Conservation (phyloP, 2,329 filamentous ascomycete genomes). For the Xylariaceae sp. region DNA sequence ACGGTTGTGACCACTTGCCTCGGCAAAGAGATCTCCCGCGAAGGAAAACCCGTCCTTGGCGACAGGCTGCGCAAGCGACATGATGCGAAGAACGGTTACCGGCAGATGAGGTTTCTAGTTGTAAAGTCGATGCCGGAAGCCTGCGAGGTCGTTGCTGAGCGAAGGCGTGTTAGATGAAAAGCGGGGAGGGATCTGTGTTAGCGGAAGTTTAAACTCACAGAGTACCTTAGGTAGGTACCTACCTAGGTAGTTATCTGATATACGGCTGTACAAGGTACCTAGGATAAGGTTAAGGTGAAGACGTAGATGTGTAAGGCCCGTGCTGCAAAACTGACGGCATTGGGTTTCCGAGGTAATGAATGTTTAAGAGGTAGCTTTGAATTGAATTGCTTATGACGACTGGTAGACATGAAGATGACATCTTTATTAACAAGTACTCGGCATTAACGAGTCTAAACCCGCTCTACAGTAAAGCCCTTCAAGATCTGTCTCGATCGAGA, state of each 20-base stretch:
- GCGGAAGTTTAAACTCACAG: too few relatives aligned
- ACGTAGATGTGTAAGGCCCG: neutral
- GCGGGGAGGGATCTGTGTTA: too few relatives aligned
- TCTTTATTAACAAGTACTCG: conserved; percentile 19
- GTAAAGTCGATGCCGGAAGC: neutral
- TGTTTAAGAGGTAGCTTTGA: neutral
- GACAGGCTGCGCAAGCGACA: conserved; percentile 35
- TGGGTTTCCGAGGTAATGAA: neutral
- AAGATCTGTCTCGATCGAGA: conserved; percentile 20
- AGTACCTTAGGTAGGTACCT: neutral
- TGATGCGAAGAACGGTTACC: conserved; percentile 8
- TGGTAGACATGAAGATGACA: neutral
- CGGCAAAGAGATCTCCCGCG: conserved; percentile 47
- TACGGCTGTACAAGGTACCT: too few relatives aligned
- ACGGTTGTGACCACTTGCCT: conserved; percentile 46
- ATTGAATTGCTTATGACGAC: neutral
- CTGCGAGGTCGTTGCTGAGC: neutral
- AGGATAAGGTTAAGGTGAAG: too few relatives aligned
- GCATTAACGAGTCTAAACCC: conserved; percentile 12
- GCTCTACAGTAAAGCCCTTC: conserved; percentile 17
- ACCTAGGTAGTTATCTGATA: neutral
- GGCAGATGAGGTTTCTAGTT: neutral
- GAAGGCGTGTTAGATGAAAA: neutral
- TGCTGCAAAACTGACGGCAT: neutral
- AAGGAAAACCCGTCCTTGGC: conserved; percentile 46